Evolutionary conservation across 1,139 yeast species (phyloP).

Genomic region (Blastobotrys indianensis): DNA sequence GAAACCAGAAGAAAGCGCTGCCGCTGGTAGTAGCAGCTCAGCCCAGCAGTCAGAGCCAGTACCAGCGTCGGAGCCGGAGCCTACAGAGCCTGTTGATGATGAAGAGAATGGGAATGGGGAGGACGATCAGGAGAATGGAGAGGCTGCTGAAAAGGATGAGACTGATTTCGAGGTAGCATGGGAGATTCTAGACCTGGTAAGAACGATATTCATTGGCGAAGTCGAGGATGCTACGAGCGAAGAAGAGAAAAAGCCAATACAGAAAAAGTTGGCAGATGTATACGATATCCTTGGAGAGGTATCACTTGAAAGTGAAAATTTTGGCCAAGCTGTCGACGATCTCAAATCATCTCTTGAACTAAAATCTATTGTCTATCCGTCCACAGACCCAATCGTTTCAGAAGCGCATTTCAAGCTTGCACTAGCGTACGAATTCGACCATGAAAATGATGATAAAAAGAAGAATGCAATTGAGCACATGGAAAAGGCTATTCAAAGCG

Average conservation of each 20-base stretch:
- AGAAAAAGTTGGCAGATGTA: conserved; percentile 62
- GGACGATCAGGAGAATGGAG: conserved; percentile 33
- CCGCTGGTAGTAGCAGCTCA: not conserved
- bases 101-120: conserved; percentile 26
- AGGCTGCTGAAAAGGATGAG: conserved; percentile 45
- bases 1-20: conserved; percentile 19
- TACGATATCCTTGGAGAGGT: conserved; percentile 85
- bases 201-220: conserved; percentile 53
- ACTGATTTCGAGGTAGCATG: conserved; percentile 82
- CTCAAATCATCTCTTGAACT: conserved; percentile 51
- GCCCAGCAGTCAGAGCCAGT: conserved; percentile 40
- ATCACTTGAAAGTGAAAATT: conserved; percentile 76
- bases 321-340: conserved; percentile 68
- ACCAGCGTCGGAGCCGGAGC: too few species aligned
- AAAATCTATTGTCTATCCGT: conserved; percentile 48
- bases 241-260: conserved; percentile 32
- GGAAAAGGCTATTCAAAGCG: conserved; percentile 55
- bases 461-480: conserved; percentile 53
- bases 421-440: conserved; percentile 67
- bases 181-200: conserved; percentile 74
- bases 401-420: conserved; percentile 82
- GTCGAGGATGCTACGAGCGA: conserved; percentile 32
- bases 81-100: conserved; percentile 34
- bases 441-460: conserved; percentile 46
- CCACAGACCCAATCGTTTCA: conserved; percentile 55